Evolutionary conservation across 2,329 filamentous ascomycete genomes (phyloP).

Genomic region (Talaromyces sp.): DNA sequence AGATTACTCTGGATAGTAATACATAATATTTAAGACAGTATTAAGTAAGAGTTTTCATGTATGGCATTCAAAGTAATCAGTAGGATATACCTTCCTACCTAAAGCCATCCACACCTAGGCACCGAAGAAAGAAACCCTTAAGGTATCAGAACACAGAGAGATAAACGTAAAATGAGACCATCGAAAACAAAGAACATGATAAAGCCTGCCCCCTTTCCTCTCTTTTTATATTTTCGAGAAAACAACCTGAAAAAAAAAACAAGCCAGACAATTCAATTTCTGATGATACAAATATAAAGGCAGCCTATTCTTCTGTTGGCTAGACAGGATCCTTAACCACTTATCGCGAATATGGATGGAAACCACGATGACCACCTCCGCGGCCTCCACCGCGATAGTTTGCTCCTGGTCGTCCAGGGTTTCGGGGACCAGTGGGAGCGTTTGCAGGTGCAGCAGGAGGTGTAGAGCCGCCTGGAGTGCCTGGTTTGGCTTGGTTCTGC

Average conservation of each 20-base stretch:
- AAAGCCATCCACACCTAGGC: not conserved
- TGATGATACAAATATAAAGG: not conserved
- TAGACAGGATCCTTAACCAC: not conserved
- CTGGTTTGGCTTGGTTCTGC: constrained; percentile 36
- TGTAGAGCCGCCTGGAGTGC: constrained; percentile 26
- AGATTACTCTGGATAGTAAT: constrained; percentile 15
- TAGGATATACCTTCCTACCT: not conserved
- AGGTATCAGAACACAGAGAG: not conserved
- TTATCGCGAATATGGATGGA: constrained; percentile 68
- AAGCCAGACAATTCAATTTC: not conserved
- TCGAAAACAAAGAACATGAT: not conserved
- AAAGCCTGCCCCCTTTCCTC: not conserved
- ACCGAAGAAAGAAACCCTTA: not conserved
- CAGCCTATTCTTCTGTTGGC: not conserved
- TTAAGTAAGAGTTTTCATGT: not conserved
- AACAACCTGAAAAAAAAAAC: not conserved
- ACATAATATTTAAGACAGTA: constrained; percentile 7
- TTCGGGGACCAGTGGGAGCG: constrained; percentile 93
- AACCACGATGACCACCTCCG: constrained; percentile 67
- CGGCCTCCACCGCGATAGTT: constrained; percentile 91
- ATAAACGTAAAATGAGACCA: not conserved
- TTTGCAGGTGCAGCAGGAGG: constrained; percentile 62
- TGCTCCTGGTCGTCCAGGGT: constrained; percentile 82
- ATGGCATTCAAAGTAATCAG: not conserved
- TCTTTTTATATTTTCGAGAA: not conserved